Evolutionary conservation across 805 yeast genomes (phyloP).

Genomic region (Sungouiella blattae): DNA sequence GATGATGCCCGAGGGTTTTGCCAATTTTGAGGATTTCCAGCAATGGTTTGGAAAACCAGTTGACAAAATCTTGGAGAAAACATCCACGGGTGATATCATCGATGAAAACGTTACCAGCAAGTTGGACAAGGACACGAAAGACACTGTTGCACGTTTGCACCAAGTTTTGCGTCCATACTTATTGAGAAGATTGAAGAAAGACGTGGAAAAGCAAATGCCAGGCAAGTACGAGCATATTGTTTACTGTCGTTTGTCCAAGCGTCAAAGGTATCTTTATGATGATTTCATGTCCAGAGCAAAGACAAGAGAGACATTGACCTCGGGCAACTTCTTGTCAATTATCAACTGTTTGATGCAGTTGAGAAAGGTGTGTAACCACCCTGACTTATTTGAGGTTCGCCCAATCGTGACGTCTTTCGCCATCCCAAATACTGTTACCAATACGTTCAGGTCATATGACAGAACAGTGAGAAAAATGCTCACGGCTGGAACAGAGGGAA

Average conservation of each 20-base stretch:
- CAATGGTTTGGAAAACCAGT: slow-evolving; percentile 99
- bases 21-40: slow-evolving; percentile 91
- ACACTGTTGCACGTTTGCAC: slow-evolving; percentile 84
- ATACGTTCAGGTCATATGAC: slow-evolving; percentile 39
- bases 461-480: slow-evolving; percentile 17
- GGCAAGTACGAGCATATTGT: slow-evolving; percentile 94
- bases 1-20: slow-evolving; percentile 92
- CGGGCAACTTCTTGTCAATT: slow-evolving; percentile 92
- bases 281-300: slow-evolving; percentile 97
- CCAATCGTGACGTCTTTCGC: slow-evolving; percentile 91
- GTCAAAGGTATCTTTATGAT: slow-evolving; percentile 89
- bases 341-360: slow-evolving; percentile 97
- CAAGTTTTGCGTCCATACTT: slow-evolving; percentile 91
- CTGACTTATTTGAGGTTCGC: slow-evolving; percentile 92
- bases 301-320: slow-evolving; percentile 87
- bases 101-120: slow-evolving; percentile 37
- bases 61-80: slow-evolving; percentile 80
- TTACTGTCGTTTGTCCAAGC: slow-evolving; percentile 84
- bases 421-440: slow-evolving; percentile 58
- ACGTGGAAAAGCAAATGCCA: slow-evolving; percentile 99
- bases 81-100: slow-evolving; percentile 46
- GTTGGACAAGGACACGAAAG: slow-evolving; percentile 72
- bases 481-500: slow-evolving; percentile 3
- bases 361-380: slow-evolving; percentile 94
- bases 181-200: slow-evolving; percentile 86